These are phyloP conservation scores for Colletotrichum lindemuthianum DNA, from an alignment of 2,329 filamentous ascomycete genomes.

Conservation along the genomic window DNA sequence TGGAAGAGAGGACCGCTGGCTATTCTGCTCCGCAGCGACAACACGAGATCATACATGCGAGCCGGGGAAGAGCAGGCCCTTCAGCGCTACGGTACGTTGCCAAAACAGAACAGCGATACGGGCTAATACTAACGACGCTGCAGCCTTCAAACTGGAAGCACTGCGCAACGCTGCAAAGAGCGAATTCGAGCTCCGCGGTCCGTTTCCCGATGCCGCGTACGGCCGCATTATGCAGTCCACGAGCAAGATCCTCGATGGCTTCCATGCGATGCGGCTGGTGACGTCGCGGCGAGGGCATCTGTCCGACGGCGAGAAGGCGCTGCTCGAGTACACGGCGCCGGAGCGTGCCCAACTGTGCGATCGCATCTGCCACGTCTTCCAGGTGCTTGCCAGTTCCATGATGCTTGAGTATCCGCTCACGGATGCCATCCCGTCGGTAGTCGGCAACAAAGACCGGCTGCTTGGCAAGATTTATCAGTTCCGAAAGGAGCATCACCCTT, in stretches of 20 bases:
- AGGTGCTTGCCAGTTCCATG: conserved; percentile 90
- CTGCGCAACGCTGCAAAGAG: conserved; percentile 78
- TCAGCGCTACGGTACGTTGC: conserved; percentile 71
- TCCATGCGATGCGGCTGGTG: conserved; percentile 95
- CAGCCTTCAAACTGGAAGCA: conserved; percentile 75
- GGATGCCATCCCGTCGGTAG: conserved; percentile 86
- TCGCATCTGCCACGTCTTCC: conserved; percentile 87
- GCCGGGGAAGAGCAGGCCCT: conserved; percentile 89
- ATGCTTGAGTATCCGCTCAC: conserved; percentile 95
- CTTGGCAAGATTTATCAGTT: conserved; percentile 91
- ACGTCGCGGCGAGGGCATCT: conserved; percentile 82
- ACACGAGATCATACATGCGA: conserved; percentile 78
- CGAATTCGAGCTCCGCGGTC: conserved; percentile 89
- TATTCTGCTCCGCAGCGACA: conserved; percentile 70
- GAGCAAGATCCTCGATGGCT: conserved; percentile 87
- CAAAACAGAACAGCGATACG: conserved; percentile 32
- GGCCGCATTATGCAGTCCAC: conserved; percentile 81
- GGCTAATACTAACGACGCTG: conserved; percentile 8
- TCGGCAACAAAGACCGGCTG: conserved; percentile 81
- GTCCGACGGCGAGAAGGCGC: conserved; percentile 81
- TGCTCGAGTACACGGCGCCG: conserved; percentile 80
- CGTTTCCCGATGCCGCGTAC: conserved; percentile 82
- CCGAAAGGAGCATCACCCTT: conserved; percentile 70
- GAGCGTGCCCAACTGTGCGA: conserved; percentile 86
- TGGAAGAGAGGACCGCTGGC: conserved; percentile 94